Evolutionary conservation across 768 basidiomycete species (phyloP).

Genomic region (Xerocomus potaroensis): DNA sequence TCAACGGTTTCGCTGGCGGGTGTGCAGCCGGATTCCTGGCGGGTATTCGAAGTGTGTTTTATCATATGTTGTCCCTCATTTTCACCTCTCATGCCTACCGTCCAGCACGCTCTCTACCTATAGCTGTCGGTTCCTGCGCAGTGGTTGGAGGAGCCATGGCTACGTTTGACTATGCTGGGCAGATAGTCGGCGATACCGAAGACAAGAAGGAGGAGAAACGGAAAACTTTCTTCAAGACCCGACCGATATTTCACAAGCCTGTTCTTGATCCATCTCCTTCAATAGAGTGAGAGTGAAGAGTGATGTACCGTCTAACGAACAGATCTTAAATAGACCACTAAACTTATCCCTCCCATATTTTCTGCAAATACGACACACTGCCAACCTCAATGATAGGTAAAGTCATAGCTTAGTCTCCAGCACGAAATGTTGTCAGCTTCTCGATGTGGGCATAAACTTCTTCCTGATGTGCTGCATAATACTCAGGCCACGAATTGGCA

Average conservation of each 20-base stretch:
- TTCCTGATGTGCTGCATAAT: conserved; percentile 43
- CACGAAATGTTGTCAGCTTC: conserved; percentile 21
- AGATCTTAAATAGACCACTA: conserved; percentile 14
- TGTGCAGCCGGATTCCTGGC: conserved; percentile 93
- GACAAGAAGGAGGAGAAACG: conserved; percentile 63
- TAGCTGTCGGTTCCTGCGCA: conserved; percentile 75
- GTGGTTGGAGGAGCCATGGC: conserved; percentile 78
- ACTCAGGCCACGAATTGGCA: conserved; percentile 45
- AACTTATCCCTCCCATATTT: no score
- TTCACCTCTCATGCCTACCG: conserved; percentile 11
- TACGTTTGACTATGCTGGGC: conserved; percentile 74
- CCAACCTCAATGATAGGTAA: neutral
- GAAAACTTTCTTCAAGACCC: conserved; percentile 80
- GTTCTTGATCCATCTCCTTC: conserved; percentile 14
- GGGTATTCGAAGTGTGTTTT: conserved; percentile 66
- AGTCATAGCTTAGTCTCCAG: conserved; percentile 5
- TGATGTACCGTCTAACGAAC: conserved; percentile 9
- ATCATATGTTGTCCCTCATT: neutral
- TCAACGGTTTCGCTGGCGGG: conserved; percentile 82
- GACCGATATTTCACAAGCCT: conserved; percentile 35
- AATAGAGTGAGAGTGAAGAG: conserved; percentile 16
- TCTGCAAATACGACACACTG: conserved; percentile 5
- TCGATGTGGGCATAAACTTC: conserved; percentile 42
- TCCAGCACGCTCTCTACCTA: conserved; percentile 77
- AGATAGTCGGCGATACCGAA: conserved; percentile 45